Evolutionary conservation across 2,329 filamentous ascomycete genomes (phyloP).

Genomic region (Calonectria pseudoreteaudii): DNA sequence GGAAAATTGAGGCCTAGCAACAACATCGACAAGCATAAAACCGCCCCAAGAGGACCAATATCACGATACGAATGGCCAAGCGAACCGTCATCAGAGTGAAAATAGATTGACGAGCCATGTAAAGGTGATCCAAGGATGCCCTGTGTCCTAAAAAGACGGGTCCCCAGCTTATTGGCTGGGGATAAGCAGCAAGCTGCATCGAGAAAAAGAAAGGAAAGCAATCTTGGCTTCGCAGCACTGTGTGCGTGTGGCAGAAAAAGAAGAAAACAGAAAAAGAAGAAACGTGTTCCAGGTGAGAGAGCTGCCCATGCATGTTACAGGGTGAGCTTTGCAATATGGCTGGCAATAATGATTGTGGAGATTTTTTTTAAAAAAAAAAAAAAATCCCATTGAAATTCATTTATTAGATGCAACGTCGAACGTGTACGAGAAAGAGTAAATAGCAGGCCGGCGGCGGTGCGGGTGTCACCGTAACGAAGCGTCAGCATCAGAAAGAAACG

Average conservation of each 20-base stretch:
- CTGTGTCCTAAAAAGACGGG: constrained; percentile 7
- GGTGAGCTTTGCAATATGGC: background rate
- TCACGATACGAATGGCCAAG: constrained; percentile 3
- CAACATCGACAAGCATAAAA: background rate
- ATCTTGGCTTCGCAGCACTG: background rate
- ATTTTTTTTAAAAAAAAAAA: no score
- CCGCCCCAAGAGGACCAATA: background rate
- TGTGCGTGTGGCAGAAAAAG: background rate
- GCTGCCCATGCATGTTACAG: background rate
- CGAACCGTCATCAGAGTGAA: background rate
- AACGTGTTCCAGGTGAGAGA: constrained; percentile 1
- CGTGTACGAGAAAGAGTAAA: background rate
- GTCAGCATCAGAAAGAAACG: background rate
- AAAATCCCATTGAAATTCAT: background rate
- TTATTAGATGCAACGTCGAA: background rate
- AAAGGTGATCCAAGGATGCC: background rate
- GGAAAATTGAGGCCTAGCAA: background rate
- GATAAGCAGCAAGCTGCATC: background rate
- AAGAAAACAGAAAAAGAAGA: background rate
- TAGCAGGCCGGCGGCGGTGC: background rate
- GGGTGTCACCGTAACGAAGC: background rate
- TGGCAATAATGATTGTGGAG: background rate
- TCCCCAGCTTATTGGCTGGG: background rate
- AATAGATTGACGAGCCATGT: constrained; percentile 1
- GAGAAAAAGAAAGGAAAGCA: background rate